Base-by-base conservation (phyloP, 176 grass and related monocot species). In the Aegilops longissima region DNA sequence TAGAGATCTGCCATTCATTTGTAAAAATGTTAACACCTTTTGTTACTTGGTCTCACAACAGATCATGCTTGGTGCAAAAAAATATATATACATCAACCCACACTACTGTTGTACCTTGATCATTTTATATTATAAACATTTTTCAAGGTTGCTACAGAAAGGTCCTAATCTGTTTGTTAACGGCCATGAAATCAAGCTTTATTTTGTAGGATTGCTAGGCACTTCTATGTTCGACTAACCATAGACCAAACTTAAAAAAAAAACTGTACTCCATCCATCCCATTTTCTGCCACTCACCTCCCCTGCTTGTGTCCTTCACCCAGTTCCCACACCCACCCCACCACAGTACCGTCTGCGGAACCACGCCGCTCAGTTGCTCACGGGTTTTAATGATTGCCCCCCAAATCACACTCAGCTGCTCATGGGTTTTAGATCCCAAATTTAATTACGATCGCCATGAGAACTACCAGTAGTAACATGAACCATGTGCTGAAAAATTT, bases 1-100 rank as follows among this genome's bases (percentile, higher is more conserved):
- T 61, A 96, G 56, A 21, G 94, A 94, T 89, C 97, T 99, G 97
- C 52, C 83, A 93, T 90, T 86, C 76, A 87, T 80, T 84, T 78
- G 44, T 63, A 71, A 45, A 45, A 31, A 64, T 21, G 86, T 80
- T 52, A 82, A 70, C 13, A 78, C 21, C 81, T 58, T 56, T 49
- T 63, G 12, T 64, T 61, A 24, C 18, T 85, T 52, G 61, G 35
- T 73, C 21, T 14, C 75, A 83, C 14, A 66, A 61, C 10, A 30
- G 16, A 51, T 40, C 36, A 84, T 76, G 62, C 45, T 80, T 71
- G 54, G 54, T 86, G 61, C 74, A 61, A 67, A 51, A 36, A 23
- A 2, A 18, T 64, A 61, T 5, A 25, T 0, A 77, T 21, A 27
- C 5, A 51, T n/a, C 9, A 79, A 72, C 59, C 21, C 61, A 79